These are phyloP conservation scores for Eucalyptus marginata DNA, from an alignment of 345 rosid genomes.

Conservation along the genomic window DNA sequence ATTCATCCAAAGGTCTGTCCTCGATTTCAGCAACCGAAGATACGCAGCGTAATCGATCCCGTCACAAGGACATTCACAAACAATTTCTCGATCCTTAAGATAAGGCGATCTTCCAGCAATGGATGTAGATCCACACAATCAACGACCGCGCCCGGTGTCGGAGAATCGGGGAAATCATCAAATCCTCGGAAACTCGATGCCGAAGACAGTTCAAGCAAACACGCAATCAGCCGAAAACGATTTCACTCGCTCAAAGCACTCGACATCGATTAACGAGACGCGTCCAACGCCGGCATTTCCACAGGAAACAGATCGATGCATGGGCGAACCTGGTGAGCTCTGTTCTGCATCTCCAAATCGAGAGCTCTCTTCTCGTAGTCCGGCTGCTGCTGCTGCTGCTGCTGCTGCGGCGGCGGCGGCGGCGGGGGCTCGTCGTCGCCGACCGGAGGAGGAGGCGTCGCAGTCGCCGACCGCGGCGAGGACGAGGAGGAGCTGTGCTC, in stretches of 20 bases:
- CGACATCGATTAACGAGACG: background rate
- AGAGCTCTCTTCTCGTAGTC: slow-evolving; percentile 34
- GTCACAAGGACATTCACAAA: background rate
- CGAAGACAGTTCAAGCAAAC: background rate
- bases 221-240: background rate
- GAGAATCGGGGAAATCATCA: background rate
- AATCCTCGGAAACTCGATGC: background rate
- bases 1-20: background rate
- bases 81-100: background rate
- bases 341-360: slow-evolving; percentile 53
- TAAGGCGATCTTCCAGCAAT: background rate
- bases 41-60: background rate
- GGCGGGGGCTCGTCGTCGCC: background rate
- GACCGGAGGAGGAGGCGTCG: background rate
- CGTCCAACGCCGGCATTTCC: background rate
- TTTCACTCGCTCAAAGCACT: background rate
- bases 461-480: slow-evolving; percentile 11
- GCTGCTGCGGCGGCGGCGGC: too few relatives aligned
- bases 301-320: background rate
- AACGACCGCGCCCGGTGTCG: background rate
- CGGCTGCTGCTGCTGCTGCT: background rate
- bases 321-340: slow-evolving; percentile 21
- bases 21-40: background rate
- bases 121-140: background rate
- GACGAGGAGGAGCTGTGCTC: slow-evolving; percentile 2